Evolutionary conservation across 805 yeast species (phyloP).

Genomic region (Torulaspora maleeae): DNA sequence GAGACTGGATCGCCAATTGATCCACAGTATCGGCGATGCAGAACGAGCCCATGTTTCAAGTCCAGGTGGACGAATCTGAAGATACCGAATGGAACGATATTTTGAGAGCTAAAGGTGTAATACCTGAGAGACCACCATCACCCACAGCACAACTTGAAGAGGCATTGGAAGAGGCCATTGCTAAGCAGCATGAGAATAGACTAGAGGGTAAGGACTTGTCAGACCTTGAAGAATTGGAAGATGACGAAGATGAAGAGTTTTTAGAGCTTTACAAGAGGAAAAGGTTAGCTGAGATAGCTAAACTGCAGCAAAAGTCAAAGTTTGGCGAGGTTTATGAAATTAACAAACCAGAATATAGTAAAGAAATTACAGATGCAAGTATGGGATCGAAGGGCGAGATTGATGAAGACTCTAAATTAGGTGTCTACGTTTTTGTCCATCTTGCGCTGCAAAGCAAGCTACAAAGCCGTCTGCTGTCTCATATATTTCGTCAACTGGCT

Average conservation of each 20-base stretch:
- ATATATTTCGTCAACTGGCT: conserved; percentile 56
- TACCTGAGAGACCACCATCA: conserved; percentile 87
- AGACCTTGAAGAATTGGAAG: conserved; percentile 84
- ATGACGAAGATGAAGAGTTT: conserved; percentile 90
- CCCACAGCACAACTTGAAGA: conserved; percentile 85
- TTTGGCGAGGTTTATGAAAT: conserved; percentile 77
- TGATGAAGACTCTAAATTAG: conserved; percentile 13
- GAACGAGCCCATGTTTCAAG: conserved; percentile 60
- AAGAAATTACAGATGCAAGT: conserved; percentile 81
- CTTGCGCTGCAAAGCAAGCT: conserved; percentile 61
- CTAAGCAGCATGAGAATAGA: conserved; percentile 74
- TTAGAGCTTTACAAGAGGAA: conserved; percentile 70
- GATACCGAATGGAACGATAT: conserved; percentile 99
- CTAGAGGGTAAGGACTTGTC: conserved; percentile 71
- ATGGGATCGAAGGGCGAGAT: conserved; percentile 24
- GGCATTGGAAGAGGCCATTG: conserved; percentile 78
- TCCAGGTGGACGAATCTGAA: conserved; percentile 89
- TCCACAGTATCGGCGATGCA: conserved; percentile 20
- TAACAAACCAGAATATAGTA: conserved; percentile 80
- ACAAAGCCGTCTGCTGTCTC: conserved; percentile 68
- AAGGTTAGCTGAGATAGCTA: conserved; percentile 68
- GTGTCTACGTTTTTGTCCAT: conserved; percentile 68
- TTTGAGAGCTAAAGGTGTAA: conserved; percentile 80
- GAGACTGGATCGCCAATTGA: neutral
- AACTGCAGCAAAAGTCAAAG: conserved; percentile 49